phyloP scores from a whole-genome alignment of 1,284 basidiomycete species.

The Papiliotrema fonsecae region DNA sequence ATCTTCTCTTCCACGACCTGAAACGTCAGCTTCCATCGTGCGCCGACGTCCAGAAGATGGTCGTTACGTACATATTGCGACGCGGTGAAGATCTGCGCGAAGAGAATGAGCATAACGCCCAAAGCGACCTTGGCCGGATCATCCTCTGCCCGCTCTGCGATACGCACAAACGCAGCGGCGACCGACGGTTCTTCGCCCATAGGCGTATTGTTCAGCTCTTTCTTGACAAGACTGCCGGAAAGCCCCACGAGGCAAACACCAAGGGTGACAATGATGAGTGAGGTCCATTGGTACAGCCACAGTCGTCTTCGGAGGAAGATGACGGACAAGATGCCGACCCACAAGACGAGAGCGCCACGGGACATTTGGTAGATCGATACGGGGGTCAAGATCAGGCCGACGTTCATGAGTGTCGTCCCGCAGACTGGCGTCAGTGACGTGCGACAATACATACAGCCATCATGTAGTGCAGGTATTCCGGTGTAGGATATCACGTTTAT shows the following conservation, averaged over 20 bases:
- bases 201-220: conserved; percentile 52
- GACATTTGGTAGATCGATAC: conserved; percentile 99
- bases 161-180: conserved; percentile 3
- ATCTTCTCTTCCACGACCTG: conserved; percentile 91
- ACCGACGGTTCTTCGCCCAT: conserved; percentile 4
- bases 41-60: conserved; percentile 1
- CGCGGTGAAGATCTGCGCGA: conserved; percentile 78
- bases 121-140: conserved; percentile 47
- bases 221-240: conserved; percentile 80
- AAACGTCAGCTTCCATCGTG: neutral
- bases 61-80: conserved; percentile 38
- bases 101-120: conserved; percentile 82
- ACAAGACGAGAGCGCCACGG: conserved; percentile 91
- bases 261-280: conserved; percentile 81
- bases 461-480: too few relatives aligned
- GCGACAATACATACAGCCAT: too few relatives aligned
- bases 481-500: too few relatives aligned
- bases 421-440: conserved; percentile 24
- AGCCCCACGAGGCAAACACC: conserved; percentile 90
- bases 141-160: conserved; percentile 41
- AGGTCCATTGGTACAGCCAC: conserved; percentile 63
- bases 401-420: conserved; percentile 75
- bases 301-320: conserved; percentile 72
- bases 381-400: conserved; percentile 89
- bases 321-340: conserved; percentile 89